A percentile compares a stretch with the other conserved stretches of the same genome.
Evolutionary conservation across 148 eudicot genomes (phyloP).

Genomic region (Arctostaphylos glauca): DNA sequence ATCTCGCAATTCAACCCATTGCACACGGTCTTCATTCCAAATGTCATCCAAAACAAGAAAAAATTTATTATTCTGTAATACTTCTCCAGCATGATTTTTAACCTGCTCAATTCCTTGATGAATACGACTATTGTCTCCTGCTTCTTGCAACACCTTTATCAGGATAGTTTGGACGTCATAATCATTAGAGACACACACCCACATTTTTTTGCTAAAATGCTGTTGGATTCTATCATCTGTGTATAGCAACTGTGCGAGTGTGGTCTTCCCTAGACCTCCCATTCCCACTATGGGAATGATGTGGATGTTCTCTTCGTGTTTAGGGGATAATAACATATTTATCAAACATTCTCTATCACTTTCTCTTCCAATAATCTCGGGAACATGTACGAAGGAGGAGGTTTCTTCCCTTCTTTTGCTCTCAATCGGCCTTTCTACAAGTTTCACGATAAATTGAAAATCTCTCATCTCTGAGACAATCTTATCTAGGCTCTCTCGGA

Average conservation of each 20-base stretch:
- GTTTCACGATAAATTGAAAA: conserved; percentile 21
- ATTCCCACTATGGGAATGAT: conserved; percentile 32
- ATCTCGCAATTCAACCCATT: conserved; percentile 19
- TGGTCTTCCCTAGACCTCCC: conserved; percentile 38
- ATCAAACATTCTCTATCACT: conserved; percentile 18
- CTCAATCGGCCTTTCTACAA: neutral
- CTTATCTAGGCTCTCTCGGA: conserved; percentile 13
- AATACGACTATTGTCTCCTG: neutral
- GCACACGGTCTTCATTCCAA: conserved; percentile 19
- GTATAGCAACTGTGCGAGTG: conserved; percentile 25
- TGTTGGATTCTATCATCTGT: conserved; percentile 7
- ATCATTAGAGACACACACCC: conserved; percentile 32
- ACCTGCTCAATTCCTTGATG: neutral
- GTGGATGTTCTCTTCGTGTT: neutral
- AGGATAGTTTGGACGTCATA: conserved; percentile 13
- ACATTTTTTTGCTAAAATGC: conserved; percentile 23
- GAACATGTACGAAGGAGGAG: neutral
- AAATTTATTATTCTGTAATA: neutral
- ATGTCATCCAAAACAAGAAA: conserved; percentile 36
- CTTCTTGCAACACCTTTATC: neutral
- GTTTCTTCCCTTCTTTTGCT: neutral
- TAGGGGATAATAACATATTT: neutral
- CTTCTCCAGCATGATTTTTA: neutral
- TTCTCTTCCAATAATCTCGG: conserved; percentile 27
- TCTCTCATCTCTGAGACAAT: conserved; percentile 13